Base-by-base conservation (phyloP, 2,329 filamentous ascomycete species). In the Pseudogymnoascus sp. region DNA sequence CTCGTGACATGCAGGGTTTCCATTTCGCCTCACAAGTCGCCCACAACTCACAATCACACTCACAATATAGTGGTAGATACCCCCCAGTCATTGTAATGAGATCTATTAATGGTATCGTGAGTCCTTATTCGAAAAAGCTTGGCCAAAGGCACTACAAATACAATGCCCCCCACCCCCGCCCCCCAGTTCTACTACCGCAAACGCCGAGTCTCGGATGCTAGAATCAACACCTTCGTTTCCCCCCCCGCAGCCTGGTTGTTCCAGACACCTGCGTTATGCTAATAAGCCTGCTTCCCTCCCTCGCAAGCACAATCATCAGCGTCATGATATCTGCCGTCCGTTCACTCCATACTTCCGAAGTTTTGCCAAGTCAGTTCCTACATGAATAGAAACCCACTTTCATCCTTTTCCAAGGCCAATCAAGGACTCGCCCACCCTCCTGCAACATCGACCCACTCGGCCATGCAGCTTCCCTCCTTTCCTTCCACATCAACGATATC, bases 401-500 rank as follows among this genome's bases (percentile, higher is more conserved):
- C 14, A 26, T 39, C 6, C 2, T 38, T 8, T 21, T 5, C 8
- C 14, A 14, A 38, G 2, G 16, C 38, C 14, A 61, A 64, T 73
- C 69, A 74, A 64, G 72, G 71, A 63, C 71, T 72, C 12, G 90
- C 86, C 91, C 92, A 99, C 64, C 94, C 94, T 69, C 94, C 94
- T 58, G 92, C 93, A 69, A 97, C 92, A 65, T 97, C 91, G 12
- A 99, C 94, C 94, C 94, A 99, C 77, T 99, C 92, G 8, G 91
- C 84, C 63, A 97, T 80, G 77, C 94, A 99, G 68, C 91, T 96
- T 65, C 94, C 94, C 74, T 96, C 90, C 77, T 97, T 99, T 75
- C 92, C 92, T 78, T 99, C 94, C 26, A 99, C 92, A 72, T 99
- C 94, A 61, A 93, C 91, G 72, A 97, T 95, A 73, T 99, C 94